These are phyloP conservation scores for Plasmopara viticola DNA, from an alignment of 352 stramenopile species.

Conservation along the genomic window DNA sequence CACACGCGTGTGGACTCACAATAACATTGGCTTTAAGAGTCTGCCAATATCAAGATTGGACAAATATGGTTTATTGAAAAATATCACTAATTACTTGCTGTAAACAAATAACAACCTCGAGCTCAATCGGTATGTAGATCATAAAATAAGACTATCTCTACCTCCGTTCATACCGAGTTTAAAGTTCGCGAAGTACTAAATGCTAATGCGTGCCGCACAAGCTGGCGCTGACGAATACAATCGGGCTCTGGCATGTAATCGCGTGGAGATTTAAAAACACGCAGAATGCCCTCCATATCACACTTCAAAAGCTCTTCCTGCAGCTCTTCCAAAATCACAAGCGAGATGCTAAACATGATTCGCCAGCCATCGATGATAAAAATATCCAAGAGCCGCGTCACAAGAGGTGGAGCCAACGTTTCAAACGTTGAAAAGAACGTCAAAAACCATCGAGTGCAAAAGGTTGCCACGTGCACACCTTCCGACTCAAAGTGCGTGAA, in stretches of 20 bases:
- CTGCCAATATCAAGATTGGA: no score
- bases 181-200: slow-evolving; percentile 59
- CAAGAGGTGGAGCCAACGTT: slow-evolving; percentile 58
- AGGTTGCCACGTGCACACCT: slow-evolving; percentile 59
- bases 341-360: slow-evolving; percentile 69
- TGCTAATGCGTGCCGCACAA: slow-evolving; percentile 51
- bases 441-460: slow-evolving; percentile 77
- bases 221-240: slow-evolving; percentile 31
- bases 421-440: slow-evolving; percentile 82
- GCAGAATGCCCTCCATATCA: slow-evolving; percentile 67
- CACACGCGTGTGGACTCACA: no score
- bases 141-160: not conserved
- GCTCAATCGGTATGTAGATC: no score
- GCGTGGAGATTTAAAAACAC: slow-evolving; percentile 56
- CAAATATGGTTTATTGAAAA: no score
- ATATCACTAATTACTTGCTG: no score
- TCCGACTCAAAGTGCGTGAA: slow-evolving; percentile 51
- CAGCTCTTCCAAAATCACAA: slow-evolving; percentile 74
- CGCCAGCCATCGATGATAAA: slow-evolving; percentile 79
- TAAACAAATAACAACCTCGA: no score
- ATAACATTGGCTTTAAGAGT: no score
- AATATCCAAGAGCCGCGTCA: slow-evolving; percentile 65
- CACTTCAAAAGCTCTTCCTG: slow-evolving; percentile 38
- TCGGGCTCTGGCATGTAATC: slow-evolving; percentile 44
- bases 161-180: slow-evolving; percentile 24